Base-by-base conservation (phyloP, 495 filamentous ascomycete genomes). In the Penicillium nucicola region DNA sequence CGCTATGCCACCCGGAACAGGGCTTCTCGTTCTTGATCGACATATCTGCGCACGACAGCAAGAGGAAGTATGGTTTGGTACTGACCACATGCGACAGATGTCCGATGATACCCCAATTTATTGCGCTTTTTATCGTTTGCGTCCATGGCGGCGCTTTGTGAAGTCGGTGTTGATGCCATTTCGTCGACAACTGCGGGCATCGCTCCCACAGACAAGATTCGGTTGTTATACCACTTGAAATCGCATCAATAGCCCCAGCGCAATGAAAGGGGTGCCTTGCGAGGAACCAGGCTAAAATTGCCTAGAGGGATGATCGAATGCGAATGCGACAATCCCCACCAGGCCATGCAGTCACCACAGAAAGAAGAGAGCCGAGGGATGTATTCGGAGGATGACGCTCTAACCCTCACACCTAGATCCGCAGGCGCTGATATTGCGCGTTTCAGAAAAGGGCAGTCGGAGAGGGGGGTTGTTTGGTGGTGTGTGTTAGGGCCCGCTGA, bases 51-150 rank as follows among this genome's bases (percentile, higher is more conserved):
- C 47, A 25, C 15, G 20, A 20, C 14, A 51, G 18, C 17, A 32
- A 53, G 19, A 30, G 34, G 28, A 49, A 33, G 30, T 19, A 45
- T 20, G 37, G 32, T 14, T 17, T 43, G 33, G 35, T 46, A 84
- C 91, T 84, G 80, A 98, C 93, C 88, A 78, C 93, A 98, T 57
- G 93, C 93, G 66, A 97, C 90, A 48, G 93, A 95, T 31, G 91
- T 97, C 50, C 93, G 85, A 77, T 97, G 92, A 68, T 98, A 98
- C 25, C 93, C 93, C 45, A 98, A 78, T 71, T 95, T 97, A 67
- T 97, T 98, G 58, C 93, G 86, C 67, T 88, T 87, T 72, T 93
- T 96, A 61, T 96, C 92, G 35, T 68, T 65, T 40, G 72, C 68
- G 40, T 70, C 75, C 69, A 69, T 71, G 61, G 66, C 56, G 52